phyloP scores from a whole-genome alignment of 106 monocot genomes.

The Cymbidium sinense region DNA sequence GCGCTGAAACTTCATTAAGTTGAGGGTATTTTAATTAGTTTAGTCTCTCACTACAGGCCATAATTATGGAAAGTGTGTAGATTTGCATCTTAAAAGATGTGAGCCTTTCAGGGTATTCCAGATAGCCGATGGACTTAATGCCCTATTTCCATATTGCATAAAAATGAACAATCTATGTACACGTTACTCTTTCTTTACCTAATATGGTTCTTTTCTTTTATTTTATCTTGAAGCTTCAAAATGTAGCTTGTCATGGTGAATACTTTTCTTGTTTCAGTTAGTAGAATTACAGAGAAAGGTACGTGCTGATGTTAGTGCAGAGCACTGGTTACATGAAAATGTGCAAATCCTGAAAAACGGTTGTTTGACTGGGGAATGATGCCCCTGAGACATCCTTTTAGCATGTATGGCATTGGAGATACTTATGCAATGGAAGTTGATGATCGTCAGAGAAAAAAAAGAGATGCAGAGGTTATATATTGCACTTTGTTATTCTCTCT shows the following conservation, averaged over 20 bases:
- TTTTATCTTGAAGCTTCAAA: neutral
- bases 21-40: too few species aligned
- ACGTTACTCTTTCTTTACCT: neutral
- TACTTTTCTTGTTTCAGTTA: slow-evolving; percentile 36
- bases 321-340: slow-evolving; percentile 69
- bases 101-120: neutral
- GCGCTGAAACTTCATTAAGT: too few species aligned
- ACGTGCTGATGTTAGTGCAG: slow-evolving; percentile 60
- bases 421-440: slow-evolving; percentile 69
- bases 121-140: neutral
- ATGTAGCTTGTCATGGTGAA: slow-evolving; percentile 2
- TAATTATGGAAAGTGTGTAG: neutral
- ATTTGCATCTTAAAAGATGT: neutral
- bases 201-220: neutral
- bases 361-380: slow-evolving; percentile 99
- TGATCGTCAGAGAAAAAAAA: slow-evolving; percentile 80
- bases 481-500: neutral
- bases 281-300: slow-evolving; percentile 80
- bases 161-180: neutral
- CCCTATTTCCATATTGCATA: neutral
- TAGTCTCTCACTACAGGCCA: too few species aligned
- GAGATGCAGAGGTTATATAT: slow-evolving; percentile 74
- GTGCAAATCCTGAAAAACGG: slow-evolving; percentile 61
- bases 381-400: slow-evolving; percentile 64
- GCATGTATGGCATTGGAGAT: slow-evolving; percentile 86